Evolutionary conservation across 352 stramenopile genomes (phyloP).

Genomic region (Globisporangium abappressorium): DNA sequence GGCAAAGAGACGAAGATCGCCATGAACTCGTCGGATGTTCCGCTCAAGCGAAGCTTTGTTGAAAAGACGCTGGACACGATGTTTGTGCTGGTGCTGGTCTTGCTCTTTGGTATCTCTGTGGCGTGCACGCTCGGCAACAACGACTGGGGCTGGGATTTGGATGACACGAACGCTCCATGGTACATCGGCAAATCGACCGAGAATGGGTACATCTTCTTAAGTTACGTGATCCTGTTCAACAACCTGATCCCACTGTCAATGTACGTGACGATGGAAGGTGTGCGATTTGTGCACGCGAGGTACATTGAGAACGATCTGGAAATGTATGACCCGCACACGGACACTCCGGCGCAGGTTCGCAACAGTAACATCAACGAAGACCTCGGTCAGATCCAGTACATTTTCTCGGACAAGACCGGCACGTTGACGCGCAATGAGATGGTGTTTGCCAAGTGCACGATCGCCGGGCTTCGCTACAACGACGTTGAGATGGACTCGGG

Average conservation of each 20-base stretch:
- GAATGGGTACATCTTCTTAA: constrained; percentile 88
- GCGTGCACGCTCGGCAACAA: constrained; percentile 83
- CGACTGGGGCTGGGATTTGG: constrained; percentile 73
- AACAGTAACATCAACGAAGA: constrained; percentile 90
- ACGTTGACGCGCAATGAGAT: constrained; percentile 88
- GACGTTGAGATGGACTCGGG: constrained; percentile 65
- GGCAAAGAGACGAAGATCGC: constrained; percentile 82
- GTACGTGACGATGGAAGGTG: constrained; percentile 89
- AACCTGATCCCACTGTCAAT: constrained; percentile 96
- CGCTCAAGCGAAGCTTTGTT: constrained; percentile 83
- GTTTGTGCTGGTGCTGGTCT: constrained; percentile 84
- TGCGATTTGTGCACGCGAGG: constrained; percentile 82
- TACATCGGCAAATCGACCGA: constrained; percentile 56
- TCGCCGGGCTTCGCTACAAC: constrained; percentile 90
- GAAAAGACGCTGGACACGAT: constrained; percentile 87
- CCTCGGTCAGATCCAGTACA: constrained; percentile 88
- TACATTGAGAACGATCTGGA: constrained; percentile 84
- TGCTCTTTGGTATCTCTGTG: constrained; percentile 85
- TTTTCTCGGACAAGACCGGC: constrained; percentile 89
- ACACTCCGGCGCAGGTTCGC: constrained; percentile 86
- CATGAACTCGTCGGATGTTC: constrained; percentile 81
- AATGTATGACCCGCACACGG: constrained; percentile 63
- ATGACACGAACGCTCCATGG: constrained; percentile 51
- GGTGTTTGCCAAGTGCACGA: constrained; percentile 91
- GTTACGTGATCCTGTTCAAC: constrained; percentile 89